Conservation (phyloP, 139 green algal species). For the Coelastrella sp. region DNA sequence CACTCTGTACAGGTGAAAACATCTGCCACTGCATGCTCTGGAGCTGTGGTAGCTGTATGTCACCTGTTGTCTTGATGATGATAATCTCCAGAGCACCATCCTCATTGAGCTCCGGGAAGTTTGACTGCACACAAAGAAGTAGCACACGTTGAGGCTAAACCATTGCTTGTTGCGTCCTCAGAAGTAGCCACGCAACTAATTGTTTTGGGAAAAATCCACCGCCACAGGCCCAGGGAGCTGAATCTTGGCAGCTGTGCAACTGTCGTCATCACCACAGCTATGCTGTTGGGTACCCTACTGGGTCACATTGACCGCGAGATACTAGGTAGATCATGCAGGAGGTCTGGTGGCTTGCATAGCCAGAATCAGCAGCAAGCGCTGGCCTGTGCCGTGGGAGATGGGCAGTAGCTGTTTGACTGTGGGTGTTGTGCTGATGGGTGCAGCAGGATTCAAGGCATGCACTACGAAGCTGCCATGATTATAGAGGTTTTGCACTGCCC, state of each 20-base stretch:
- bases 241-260: no score
- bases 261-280: neutral
- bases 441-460: no score
- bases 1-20: no score
- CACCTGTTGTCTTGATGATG: conserved; percentile 99
- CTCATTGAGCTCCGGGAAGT: conserved; percentile 90
- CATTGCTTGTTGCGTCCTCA: no score
- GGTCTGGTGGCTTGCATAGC: neutral
- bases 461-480: no score
- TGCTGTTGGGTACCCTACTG: neutral
- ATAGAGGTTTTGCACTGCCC: no score
- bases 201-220: no score
- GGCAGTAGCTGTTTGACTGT: neutral
- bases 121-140: conserved; percentile 53
- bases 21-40: conserved; percentile 5
- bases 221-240: no score
- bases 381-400: neutral
- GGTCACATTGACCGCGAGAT: neutral
- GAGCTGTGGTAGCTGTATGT: conserved; percentile 98
- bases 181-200: no score
- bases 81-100: conserved; percentile 97
- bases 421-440: no score
- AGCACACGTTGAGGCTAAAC: no score
- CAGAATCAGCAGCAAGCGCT: neutral
- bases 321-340: neutral